Evolutionary conservation across 1,284 basidiomycete species (phyloP), one percentile per base, ranked within the genome.

Genomic region (Apiotrichum mycotoxinovorans): DNA sequence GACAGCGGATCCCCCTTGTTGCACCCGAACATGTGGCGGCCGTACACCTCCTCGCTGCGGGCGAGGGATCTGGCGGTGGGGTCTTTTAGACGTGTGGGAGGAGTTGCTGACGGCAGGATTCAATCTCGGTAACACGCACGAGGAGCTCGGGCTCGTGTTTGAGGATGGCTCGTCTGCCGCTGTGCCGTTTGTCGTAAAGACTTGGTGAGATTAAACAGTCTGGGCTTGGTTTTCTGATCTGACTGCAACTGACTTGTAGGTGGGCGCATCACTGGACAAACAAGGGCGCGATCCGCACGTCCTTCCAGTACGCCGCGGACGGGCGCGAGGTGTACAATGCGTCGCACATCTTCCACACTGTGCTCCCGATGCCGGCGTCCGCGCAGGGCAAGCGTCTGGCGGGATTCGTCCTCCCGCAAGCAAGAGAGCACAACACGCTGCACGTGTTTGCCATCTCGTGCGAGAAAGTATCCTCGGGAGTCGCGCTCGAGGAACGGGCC

Each of bases 191-290:
- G 52, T 59, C 33, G 57, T 61, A 5, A 58, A 57, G 49, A 61
- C 61, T 41, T 64, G 57, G 62, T 57, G 34, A 5, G 57, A 23
- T 11, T n/a, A n/a, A n/a, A n/a, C n/a, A n/a, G n/a, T n/a, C n/a
- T n/a, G 15, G 3, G 9, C 11, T 14, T 5, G 11, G 2, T 8
- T 23, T 1, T 30, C 30, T 53, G 35, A 26, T 18, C 23, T 10
- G 25, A 33, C 9, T 25, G 14, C 17, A 17, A 12, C 40, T 26
- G 8, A 42, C 20, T 14, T 2, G n/a, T 27, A 59, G 58, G 51
- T 63, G 56, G 54, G 33, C 22, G 4, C 53, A 58, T 42, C 62
- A 61, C 49, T 59, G 57, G 60, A 57, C 52, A 18, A 59, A 59
- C 62, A 61, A 61, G 41, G 49, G 40, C 1, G 43, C 60, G 25